Percentiles rank a stretch among this genome's conserved stretches.
Evolutionary conservation across 164 flowering plant genomes (phyloP).

Genomic region (Malania oleifera): DNA sequence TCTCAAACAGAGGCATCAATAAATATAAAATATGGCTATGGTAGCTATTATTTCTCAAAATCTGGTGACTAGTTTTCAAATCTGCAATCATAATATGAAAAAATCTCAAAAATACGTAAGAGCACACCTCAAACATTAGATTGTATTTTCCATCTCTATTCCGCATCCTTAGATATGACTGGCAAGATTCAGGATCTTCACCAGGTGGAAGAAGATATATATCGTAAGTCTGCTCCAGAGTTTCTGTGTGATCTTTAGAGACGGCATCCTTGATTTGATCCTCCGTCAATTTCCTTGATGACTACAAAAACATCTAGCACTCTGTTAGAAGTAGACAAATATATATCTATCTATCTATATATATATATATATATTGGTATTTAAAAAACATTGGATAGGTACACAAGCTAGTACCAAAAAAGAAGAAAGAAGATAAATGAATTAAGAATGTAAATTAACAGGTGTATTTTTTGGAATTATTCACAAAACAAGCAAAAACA

Average conservation of each 20-base stretch:
- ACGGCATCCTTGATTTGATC: conserved; percentile 66
- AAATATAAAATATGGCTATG: neutral
- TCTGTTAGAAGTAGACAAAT: too few species aligned
- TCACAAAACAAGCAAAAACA: too few species aligned
- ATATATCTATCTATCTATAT: too few species aligned
- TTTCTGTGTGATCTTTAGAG: conserved; percentile 51
- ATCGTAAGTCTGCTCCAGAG: conserved; percentile 81
- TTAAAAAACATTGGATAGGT: too few species aligned
- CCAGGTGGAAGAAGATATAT: conserved; percentile 97
- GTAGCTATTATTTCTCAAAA: too few species aligned
- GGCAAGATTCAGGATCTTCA: conserved; percentile 98
- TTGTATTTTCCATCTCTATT: conserved; percentile 95
- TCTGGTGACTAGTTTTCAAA: too few species aligned
- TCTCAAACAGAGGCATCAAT: neutral
- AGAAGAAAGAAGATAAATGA: too few species aligned
- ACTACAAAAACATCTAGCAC: conserved; percentile 45
- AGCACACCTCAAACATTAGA: conserved; percentile 96
- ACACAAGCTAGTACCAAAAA: too few species aligned
- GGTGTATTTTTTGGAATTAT: too few species aligned
- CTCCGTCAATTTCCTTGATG: conserved; percentile 44
- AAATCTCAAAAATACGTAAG: conserved; percentile 5
- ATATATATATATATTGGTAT: too few species aligned
- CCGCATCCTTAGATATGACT: conserved; percentile 94
- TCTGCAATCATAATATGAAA: neutral
- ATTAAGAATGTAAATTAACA: too few species aligned